Evolutionary conservation across 176 grass and related monocot species (phyloP), one percentile per base, ranked within the genome.

Genomic region (Stipa capillata): DNA sequence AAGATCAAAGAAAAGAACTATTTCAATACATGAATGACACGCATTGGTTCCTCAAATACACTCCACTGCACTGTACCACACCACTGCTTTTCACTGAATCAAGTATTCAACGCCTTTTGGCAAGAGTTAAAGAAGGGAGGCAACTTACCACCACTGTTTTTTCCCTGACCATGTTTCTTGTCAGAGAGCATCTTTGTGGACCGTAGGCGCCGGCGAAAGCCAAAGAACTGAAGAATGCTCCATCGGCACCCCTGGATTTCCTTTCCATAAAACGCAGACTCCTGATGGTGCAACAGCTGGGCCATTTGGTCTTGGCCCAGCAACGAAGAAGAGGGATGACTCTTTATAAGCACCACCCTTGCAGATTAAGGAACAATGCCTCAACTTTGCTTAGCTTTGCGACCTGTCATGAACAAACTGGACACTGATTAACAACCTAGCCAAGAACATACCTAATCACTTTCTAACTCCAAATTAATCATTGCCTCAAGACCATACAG

Each of bases 141-240:
- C 9, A 65, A 81, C 71, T 80, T 84, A 92, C 85, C 61, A 39
- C 43, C n/a, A n/a, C n/a, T 67, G 53, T 43, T n/a, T 92, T 78
- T 86, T 1, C 31, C 80, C 16, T 88, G 82, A 20, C 50, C 65
- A 77, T 91, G 85, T 32, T 74, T 91, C 60, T 85, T 83, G 69
- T 88, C 81, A 35, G 88, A 24, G 16, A 94, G 52, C 83, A 86
- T 76, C 86, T 87, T 90, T 4, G 61, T 39, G 23, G 83, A 69
- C 21, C 41, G 82, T n/a, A 87, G 36, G 68, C 14, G 84, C 20
- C 55, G 76, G 40, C 87, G 88, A 63, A 91, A 91, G 65, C 92
- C 88, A 11, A 97, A 93, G 65, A 93, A 91, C 40, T 93, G 88
- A 83, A 93, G 73, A 43, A 93, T 84, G 74, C 90, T 66, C 88